A percentile compares a stretch with the other conserved stretches of the same genome.
Conservation (phyloP, 495 filamentous ascomycete species). For the Aspergillus sclerotiicarbonarius region DNA sequence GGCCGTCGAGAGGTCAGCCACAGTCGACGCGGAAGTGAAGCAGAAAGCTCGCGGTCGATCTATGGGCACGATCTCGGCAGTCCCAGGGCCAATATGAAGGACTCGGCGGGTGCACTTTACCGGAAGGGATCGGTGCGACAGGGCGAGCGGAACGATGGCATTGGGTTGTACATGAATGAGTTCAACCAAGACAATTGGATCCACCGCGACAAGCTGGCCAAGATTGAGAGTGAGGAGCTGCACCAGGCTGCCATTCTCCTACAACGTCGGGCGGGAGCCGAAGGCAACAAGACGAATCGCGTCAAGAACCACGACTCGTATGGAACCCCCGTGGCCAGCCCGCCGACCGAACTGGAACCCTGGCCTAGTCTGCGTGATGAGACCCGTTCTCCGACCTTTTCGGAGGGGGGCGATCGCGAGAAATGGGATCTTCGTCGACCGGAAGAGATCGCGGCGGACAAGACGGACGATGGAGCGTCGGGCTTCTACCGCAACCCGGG, state of each 20-base stretch:
- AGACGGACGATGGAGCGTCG: conserved; percentile 49
- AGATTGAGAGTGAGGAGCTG: conserved; percentile 90
- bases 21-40: conserved; percentile 50
- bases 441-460: conserved; percentile 75
- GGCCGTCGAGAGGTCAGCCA: conserved; percentile 50
- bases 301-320: conserved; percentile 53
- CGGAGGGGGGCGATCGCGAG: conserved; percentile 38
- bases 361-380: conserved; percentile 41
- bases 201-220: conserved; percentile 89
- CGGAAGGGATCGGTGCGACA: conserved; percentile 18
- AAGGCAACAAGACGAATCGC: conserved; percentile 54
- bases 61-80: conserved; percentile 42
- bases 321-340: conserved; percentile 28
- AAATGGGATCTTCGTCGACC: conserved; percentile 75
- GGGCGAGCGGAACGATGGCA: conserved; percentile 16
- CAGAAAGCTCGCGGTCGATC: conserved; percentile 55
- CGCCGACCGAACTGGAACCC: conserved; percentile 31
- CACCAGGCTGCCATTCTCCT: conserved; percentile 80
- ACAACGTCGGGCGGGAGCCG: conserved; percentile 54
- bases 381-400: conserved; percentile 39
- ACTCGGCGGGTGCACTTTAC: conserved; percentile 17
- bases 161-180: conserved; percentile 17
- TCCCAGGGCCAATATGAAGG: conserved; percentile 29
- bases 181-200: conserved; percentile 70
- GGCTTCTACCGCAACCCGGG: conserved; percentile 43